Conservation (phyloP, 2,329 filamentous ascomycete genomes). For the Fusarium sp. region DNA sequence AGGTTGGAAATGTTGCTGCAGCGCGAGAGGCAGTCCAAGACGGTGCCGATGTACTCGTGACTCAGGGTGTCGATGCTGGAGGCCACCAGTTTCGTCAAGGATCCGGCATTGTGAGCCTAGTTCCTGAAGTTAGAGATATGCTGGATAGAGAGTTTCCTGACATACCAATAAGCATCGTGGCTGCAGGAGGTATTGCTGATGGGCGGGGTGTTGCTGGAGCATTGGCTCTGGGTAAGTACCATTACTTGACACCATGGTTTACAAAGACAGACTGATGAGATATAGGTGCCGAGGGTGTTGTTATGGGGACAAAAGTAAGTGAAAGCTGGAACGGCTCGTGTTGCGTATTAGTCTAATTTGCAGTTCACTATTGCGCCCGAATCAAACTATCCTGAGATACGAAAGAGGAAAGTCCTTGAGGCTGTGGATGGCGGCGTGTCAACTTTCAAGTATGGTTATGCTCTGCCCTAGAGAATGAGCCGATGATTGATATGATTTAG, state of each 20-base stretch:
- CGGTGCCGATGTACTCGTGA: conserved; percentile 65
- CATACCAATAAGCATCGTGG: conserved; percentile 54
- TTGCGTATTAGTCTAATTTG: conserved; percentile 22
- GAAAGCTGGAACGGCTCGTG: neutral
- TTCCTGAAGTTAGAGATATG: conserved; percentile 64
- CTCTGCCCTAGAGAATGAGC: neutral
- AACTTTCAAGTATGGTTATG: conserved; percentile 53
- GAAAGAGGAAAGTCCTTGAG: conserved; percentile 52
- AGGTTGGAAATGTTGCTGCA: conserved; percentile 66
- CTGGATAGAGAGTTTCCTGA: conserved; percentile 49
- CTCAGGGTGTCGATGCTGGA: conserved; percentile 70
- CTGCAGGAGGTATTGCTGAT: conserved; percentile 68
- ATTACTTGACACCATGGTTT: no score
- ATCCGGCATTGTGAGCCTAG: conserved; percentile 61
- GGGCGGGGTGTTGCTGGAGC: conserved; percentile 63
- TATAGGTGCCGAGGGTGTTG: conserved; percentile 53
- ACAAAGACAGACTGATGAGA: neutral
- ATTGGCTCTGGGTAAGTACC: conserved; percentile 58
- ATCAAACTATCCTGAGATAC: conserved; percentile 51
- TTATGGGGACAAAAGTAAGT: conserved; percentile 54
- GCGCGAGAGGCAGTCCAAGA: conserved; percentile 58
- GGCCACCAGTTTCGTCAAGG: conserved; percentile 67
- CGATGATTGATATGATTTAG: conserved; percentile 25
- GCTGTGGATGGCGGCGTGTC: conserved; percentile 54
- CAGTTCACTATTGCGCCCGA: conserved; percentile 56